These are phyloP conservation scores for Mucor irregularis DNA, from an alignment of 371 early-diverging fungal genomes.

Conservation along the genomic window DNA sequence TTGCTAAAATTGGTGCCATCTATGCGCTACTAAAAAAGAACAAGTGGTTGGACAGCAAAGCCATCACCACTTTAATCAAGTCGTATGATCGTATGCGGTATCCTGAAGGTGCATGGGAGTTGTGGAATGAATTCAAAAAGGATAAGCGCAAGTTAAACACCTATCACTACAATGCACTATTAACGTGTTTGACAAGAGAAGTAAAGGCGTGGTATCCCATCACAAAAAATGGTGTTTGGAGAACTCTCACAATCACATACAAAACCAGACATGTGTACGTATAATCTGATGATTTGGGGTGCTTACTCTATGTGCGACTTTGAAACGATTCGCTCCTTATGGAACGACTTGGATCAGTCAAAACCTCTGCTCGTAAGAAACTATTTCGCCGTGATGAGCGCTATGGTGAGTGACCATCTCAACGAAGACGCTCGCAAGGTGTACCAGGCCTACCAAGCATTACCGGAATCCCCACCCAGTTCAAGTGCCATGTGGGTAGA, in stretches of 20 bases:
- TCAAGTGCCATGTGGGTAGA: conserved; percentile 20
- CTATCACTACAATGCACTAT: conserved; percentile 34
- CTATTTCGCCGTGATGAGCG: conserved; percentile 27
- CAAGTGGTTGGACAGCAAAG: conserved; percentile 24
- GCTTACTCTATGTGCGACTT: conserved; percentile 22
- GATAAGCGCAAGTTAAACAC: background rate
- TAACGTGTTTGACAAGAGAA: conserved; percentile 19
- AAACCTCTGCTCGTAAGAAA: conserved; percentile 13
- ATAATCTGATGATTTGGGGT: conserved; percentile 33
- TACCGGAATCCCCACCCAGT: conserved; percentile 4
- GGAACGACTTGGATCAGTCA: background rate
- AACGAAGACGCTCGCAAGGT: conserved; percentile 10
- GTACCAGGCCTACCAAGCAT: conserved; percentile 11
- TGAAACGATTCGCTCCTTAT: conserved; percentile 11
- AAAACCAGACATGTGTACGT: conserved; percentile 20
- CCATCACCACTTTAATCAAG: conserved; percentile 26
- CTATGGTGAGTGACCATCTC: conserved; percentile 21
- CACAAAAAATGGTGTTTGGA: conserved; percentile 28
- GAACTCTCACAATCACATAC: conserved; percentile 9
- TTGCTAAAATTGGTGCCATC: conserved; percentile 7
- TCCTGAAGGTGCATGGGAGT: conserved; percentile 33
- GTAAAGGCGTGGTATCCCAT: conserved; percentile 30
- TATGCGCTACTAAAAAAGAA: conserved; percentile 9
- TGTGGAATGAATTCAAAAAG: conserved; percentile 28
- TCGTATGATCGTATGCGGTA: conserved; percentile 24